These are phyloP conservation scores for Tritrichomonas foetus DNA, from an alignment of 208 protist genomes.

Conservation along the genomic window DNA sequence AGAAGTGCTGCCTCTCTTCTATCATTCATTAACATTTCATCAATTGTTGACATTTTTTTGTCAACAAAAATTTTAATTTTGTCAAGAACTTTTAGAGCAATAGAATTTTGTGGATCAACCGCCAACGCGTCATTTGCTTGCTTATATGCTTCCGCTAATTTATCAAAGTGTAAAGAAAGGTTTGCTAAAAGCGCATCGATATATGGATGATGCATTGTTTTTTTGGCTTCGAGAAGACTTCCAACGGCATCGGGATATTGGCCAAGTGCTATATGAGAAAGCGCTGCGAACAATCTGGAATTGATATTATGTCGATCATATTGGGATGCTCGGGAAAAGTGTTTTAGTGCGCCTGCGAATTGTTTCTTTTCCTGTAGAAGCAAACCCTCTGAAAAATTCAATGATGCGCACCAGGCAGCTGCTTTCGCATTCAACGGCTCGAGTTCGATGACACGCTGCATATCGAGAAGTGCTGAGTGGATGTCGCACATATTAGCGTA, in stretches of 20 bases:
- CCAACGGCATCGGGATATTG: not conserved
- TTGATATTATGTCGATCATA: slow-evolving; percentile 35
- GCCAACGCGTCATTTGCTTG: not conserved
- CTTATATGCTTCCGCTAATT: not conserved
- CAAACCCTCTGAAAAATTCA: slow-evolving; percentile 16
- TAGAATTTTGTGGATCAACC: not conserved
- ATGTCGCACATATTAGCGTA: slow-evolving; percentile 38
- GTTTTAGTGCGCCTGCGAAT: not conserved
- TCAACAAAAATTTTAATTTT: slow-evolving; percentile 14
- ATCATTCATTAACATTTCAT: slow-evolving; percentile 15
- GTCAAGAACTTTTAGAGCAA: not conserved
- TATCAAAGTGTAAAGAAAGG: not conserved
- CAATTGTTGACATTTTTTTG: not conserved
- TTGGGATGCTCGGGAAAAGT: not conserved
- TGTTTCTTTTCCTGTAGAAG: not conserved
- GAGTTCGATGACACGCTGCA: not conserved
- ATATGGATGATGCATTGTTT: slow-evolving; percentile 11
- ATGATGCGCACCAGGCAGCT: not conserved
- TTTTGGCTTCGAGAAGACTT: not conserved
- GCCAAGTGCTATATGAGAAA: slow-evolving; percentile 10
- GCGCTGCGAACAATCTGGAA: not conserved
- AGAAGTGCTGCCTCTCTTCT: not conserved
- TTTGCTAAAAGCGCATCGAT: slow-evolving; percentile 13
- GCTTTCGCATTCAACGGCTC: not conserved
- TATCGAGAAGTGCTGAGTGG: slow-evolving; percentile 6